Conservation (phyloP, 2,329 filamentous ascomycete species). For the Cordyceps farinosa region DNA sequence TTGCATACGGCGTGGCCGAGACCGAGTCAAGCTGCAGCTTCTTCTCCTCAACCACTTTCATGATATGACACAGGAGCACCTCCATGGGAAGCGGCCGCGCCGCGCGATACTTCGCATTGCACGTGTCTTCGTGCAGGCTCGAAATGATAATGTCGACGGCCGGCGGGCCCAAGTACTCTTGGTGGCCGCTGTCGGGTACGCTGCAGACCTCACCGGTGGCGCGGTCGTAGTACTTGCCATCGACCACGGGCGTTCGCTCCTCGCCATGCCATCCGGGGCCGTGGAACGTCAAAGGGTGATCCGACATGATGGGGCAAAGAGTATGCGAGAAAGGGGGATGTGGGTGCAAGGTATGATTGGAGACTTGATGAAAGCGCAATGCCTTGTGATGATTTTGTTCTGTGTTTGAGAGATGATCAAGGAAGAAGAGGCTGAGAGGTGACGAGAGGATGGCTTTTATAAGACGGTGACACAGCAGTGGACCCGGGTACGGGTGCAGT, state of each 20-base stretch:
- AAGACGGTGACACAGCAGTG: no score
- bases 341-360: no score
- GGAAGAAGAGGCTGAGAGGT: no score
- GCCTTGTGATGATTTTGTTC: no score
- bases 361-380: no score
- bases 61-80: slow-evolving; percentile 18
- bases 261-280: slow-evolving; percentile 18
- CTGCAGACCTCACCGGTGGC: slow-evolving; percentile 18
- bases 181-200: neutral
- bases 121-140: slow-evolving; percentile 12
- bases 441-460: no score
- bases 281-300: slow-evolving; percentile 17
- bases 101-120: slow-evolving; percentile 6
- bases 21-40: slow-evolving; percentile 19
- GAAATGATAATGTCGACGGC: slow-evolving; percentile 18
- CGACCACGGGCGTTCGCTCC: slow-evolving; percentile 16
- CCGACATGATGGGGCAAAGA: neutral
- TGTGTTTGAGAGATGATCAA: no score
- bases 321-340: neutral
- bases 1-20: slow-evolving; percentile 19
- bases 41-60: slow-evolving; percentile 18
- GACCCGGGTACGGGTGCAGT: no score
- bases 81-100: slow-evolving; percentile 18
- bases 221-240: slow-evolving; percentile 21
- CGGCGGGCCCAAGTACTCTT: slow-evolving; percentile 18